Evolutionary conservation across 139 green algal species (phyloP), one percentile per base, ranked within the genome.

Genomic region (Picochlorum sp.): DNA sequence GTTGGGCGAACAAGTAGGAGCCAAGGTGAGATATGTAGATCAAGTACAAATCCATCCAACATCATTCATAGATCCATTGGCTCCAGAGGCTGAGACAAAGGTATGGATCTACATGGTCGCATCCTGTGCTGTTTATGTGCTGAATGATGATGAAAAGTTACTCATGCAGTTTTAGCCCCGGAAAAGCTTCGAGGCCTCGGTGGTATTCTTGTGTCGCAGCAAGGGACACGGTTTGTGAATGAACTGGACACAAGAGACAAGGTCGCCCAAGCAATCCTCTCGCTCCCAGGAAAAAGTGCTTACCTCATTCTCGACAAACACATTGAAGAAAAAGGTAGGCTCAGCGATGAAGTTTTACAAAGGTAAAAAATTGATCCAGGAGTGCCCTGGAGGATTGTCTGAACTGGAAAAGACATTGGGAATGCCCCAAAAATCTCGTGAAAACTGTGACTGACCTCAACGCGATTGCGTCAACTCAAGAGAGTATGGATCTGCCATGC

Each of bases 21-120:
- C 57, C 2, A 21, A 10, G 9, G 67, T 88, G 45, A 49, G 79
- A 41, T 54, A 85, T 47, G 57, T 91, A 71, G 75, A 81, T n/a
- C 62, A 85, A 34, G 84, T 93, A 52, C 86, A 93, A 69, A 66
- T 90, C 26, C 82, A 91, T 67, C 82, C 82, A 23, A 92, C 86
- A 13, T 84, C 81, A 10, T 87, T 90, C 72, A 71, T 90, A 45
- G 79, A 90, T 62, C 74, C 80, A 11, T 28, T 62, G 7, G 77
- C 88, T 62, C 79, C 77, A 10, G 26, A 56, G 68, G 38, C 61
- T 45, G 49, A 45, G 20, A 62, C 47, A 26, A 76, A 77, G 72
- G 47, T 54, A 67, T 47, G 34, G 1, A 6, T 20, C 4, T 6
- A 54, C 47, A 41, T 41, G 34, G 8, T 41, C 8, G 8, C 7